Conservation (phyloP, 1,284 basidiomycete genomes). For the Ustilago crameri region DNA sequence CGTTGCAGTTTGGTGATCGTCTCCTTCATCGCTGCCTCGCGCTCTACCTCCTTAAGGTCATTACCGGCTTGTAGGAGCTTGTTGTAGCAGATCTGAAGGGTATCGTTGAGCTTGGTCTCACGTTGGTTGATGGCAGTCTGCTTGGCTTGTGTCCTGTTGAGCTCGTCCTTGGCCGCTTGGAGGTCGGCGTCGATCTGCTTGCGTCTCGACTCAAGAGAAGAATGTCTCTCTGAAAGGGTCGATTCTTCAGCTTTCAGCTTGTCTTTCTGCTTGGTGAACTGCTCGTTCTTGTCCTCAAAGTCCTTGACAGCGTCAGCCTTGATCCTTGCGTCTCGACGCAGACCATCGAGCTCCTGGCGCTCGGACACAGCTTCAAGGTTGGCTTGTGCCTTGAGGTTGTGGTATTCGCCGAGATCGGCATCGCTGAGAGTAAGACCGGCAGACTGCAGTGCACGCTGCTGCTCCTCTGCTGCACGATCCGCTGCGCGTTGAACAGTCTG, state of each 20-base stretch:
- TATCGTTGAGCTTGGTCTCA: constrained; percentile 77
- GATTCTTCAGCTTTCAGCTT: constrained; percentile 76
- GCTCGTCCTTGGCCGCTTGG: constrained; percentile 74
- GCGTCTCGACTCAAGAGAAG: constrained; percentile 68
- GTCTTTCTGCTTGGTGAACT: constrained; percentile 75
- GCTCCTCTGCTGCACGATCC: constrained; percentile 74
- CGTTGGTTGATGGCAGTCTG: constrained; percentile 73
- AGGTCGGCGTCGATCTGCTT: constrained; percentile 29
- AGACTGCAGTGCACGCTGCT: constrained; percentile 76
- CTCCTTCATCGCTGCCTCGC: constrained; percentile 85
- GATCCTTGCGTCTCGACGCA: constrained; percentile 85
- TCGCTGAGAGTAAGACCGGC: constrained; percentile 82
- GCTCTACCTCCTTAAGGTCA: constrained; percentile 76
- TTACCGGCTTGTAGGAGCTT: constrained; percentile 75
- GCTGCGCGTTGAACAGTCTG: constrained; percentile 73
- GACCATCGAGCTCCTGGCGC: constrained; percentile 83
- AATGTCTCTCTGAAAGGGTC: constrained; percentile 73
- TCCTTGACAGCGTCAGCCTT: constrained; percentile 74
- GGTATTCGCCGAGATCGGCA: constrained; percentile 88
- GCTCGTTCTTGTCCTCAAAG: constrained; percentile 74
- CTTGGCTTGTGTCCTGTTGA: constrained; percentile 80
- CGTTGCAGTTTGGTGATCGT: constrained; percentile 83
- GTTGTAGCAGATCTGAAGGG: constrained; percentile 82
- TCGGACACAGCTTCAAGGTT: constrained; percentile 84
- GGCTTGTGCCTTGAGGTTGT: constrained; percentile 73